Percentiles rank a stretch among this genome's conserved stretches.
phyloP scores from a whole-genome alignment of 148 eudicot species.

The Tetragonia tetragonoides region DNA sequence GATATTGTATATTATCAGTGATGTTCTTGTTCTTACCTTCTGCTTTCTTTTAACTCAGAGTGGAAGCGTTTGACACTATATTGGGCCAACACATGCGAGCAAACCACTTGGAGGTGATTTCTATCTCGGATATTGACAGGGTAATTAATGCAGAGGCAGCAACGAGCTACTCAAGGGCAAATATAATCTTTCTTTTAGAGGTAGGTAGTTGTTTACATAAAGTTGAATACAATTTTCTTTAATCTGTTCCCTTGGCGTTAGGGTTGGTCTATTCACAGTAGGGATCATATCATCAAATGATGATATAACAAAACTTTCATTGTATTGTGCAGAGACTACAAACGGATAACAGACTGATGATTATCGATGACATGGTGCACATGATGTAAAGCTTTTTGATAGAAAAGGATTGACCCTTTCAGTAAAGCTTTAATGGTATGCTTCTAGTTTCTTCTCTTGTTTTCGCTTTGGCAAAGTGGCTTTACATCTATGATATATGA shows the following conservation, averaged over 20 bases:
- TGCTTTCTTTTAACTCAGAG: slow-evolving; percentile 39
- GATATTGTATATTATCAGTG: not conserved
- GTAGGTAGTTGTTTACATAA: slow-evolving; percentile 53
- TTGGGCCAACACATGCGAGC: slow-evolving; percentile 77
- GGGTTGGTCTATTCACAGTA: not conserved
- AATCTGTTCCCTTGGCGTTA: not conserved
- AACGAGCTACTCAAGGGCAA: slow-evolving; percentile 56
- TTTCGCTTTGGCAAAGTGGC: not conserved
- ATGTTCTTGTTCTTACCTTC: not conserved
- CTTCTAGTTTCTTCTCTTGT: not conserved
- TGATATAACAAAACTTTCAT: slow-evolving; percentile 3
- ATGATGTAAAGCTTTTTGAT: slow-evolving; percentile 33
- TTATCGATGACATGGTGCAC: slow-evolving; percentile 41
- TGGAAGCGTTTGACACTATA: slow-evolving; percentile 62
- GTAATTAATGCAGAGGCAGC: slow-evolving; percentile 64
- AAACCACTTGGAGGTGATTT: slow-evolving; percentile 72
- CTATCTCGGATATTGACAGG: slow-evolving; percentile 64
- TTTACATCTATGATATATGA: not conserved
- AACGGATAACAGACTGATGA: slow-evolving; percentile 48
- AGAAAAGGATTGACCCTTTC: slow-evolving; percentile 6
- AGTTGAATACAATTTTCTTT: not conserved
- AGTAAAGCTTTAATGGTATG: slow-evolving; percentile 5
- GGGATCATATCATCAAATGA: not conserved
- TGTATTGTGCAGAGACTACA: slow-evolving; percentile 42
- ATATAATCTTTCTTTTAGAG: slow-evolving; percentile 66